Evolutionary conservation across 768 basidiomycete species (phyloP).

Genomic region (Naganishia kalamii): DNA sequence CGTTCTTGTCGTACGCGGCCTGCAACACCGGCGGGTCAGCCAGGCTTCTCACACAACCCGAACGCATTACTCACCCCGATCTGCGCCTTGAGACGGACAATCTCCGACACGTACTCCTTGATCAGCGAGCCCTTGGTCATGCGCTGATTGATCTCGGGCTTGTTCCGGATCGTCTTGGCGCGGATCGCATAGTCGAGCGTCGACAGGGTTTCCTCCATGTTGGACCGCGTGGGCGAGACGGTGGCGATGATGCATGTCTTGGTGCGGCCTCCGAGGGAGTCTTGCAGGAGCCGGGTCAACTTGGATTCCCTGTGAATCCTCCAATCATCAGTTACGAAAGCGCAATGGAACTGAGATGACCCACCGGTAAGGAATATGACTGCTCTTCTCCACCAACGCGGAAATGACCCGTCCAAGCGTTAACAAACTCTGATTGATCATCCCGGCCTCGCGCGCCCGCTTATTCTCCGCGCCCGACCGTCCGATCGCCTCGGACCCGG

Average conservation of each 20-base stretch:
- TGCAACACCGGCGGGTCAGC: conserved; percentile 16
- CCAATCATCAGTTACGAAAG: too few relatives aligned
- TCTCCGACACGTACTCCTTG: conserved; percentile 88
- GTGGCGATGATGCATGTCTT: conserved; percentile 98
- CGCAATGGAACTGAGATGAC: too few relatives aligned
- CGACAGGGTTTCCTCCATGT: conserved; percentile 93
- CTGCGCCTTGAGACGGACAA: conserved; percentile 84
- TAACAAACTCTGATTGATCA: conserved; percentile 94
- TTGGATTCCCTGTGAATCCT: conserved; percentile 78
- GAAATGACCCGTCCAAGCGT: conserved; percentile 98
- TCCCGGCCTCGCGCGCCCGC: conserved; percentile 90
- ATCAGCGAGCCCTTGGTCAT: conserved; percentile 86
- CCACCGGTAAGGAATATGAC: conserved; percentile 90
- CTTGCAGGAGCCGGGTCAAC: conserved; percentile 92
- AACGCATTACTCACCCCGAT: conserved; percentile 41
- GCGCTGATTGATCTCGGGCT: conserved; percentile 89
- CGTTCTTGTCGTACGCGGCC: conserved; percentile 91
- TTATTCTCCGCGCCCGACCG: conserved; percentile 91
- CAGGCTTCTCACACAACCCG: not conserved
- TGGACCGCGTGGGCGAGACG: conserved; percentile 83
- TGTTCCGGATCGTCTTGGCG: conserved; percentile 90
- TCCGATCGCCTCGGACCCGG: conserved; percentile 95
- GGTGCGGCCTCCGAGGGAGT: conserved; percentile 93
- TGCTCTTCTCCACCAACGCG: conserved; percentile 80
- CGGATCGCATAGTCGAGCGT: conserved; percentile 94